Evolutionary conservation across 208 protist species (phyloP), one percentile per base, ranked within the genome.

Genomic region (Zelonia costaricensis): DNA sequence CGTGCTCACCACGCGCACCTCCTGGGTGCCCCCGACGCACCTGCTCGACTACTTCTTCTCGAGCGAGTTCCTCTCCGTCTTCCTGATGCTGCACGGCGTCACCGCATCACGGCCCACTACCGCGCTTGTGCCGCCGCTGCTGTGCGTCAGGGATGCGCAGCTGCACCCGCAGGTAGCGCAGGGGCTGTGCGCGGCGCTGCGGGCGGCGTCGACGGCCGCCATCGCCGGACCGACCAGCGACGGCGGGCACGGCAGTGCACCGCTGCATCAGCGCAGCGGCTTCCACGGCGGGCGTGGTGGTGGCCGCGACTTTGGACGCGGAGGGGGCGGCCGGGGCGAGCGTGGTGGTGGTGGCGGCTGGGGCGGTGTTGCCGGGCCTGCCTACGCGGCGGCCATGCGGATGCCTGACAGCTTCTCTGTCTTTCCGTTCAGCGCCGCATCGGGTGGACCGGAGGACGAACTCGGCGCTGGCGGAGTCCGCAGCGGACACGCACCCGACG

Each of bases 41-140:
- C 58, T 78, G 57, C 55, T 80, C 0, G 62, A 84, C 38, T 69
- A 76, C 45, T 82, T 81, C 55, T 69, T 77, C 39, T 67, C 73
- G 0, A 58, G 60, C 15, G 64, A 52, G 22, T 88, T 88, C 55
- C 53, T 81, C 30, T 58, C 63, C 12, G 61, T 58, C 9, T 83
- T 80, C 42, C 38, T 62, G 23, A 55, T 61, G 39, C 15, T 90
- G 52, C 75, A 90, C 67, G 45, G 64, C 22, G 72, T 90, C 25
- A 55, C 63, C 28, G 77, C 74, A 28, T 83, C 76, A 0, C 64
- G 75, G 2, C 28, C 62, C 30, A 47, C 45, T 12, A 38, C 56
- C 13, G 5, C 31, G 36, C 68, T 80, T 40, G 76, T 72, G 12
- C 80, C 84, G 12, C 80, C 84, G 13, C 60, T 82, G 22, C 38